Conservation (phyloP, 805 yeast species). For the Maudiozyma barnettii region DNA sequence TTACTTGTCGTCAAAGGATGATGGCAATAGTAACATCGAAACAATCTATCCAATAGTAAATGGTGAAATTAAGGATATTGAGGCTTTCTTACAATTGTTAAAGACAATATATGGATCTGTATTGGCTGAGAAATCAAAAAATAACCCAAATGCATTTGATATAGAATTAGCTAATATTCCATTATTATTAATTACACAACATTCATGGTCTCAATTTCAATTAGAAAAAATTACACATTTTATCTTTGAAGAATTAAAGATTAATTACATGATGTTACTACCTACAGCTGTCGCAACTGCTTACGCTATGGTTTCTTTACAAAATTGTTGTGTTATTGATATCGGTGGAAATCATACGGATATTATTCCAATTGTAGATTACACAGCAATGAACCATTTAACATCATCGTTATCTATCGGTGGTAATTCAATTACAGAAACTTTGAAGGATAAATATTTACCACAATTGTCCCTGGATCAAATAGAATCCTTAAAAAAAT, state of each 20-base stretch:
- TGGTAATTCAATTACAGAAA: slow-evolving; percentile 51
- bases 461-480: slow-evolving; percentile 50
- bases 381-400: slow-evolving; percentile 50
- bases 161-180: slow-evolving; percentile 45
- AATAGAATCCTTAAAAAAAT: slow-evolving; percentile 64
- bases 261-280: slow-evolving; percentile 61
- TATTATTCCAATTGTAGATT: slow-evolving; percentile 71
- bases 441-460: slow-evolving; percentile 37
- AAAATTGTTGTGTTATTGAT: slow-evolving; percentile 68
- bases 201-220: slow-evolving; percentile 59
- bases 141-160: slow-evolving; percentile 20
- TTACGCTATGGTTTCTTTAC: slow-evolving; percentile 60
- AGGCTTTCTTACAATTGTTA: slow-evolving; percentile 57
- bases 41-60: slow-evolving; percentile 54
- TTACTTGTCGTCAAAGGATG: slow-evolving; percentile 27
- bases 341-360: slow-evolving; percentile 71
- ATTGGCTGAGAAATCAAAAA: slow-evolving; percentile 16
- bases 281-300: slow-evolving; percentile 61
- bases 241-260: slow-evolving; percentile 61
- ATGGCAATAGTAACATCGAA: slow-evolving; percentile 10
- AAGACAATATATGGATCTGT: slow-evolving; percentile 42
- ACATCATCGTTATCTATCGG: slow-evolving; percentile 45
- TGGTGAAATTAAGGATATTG: slow-evolving; percentile 57
- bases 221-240: slow-evolving; percentile 65
- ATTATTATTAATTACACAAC: slow-evolving; percentile 53